phyloP scores from a whole-genome alignment of 768 basidiomycete species.

The Agaricus blazei region DNA sequence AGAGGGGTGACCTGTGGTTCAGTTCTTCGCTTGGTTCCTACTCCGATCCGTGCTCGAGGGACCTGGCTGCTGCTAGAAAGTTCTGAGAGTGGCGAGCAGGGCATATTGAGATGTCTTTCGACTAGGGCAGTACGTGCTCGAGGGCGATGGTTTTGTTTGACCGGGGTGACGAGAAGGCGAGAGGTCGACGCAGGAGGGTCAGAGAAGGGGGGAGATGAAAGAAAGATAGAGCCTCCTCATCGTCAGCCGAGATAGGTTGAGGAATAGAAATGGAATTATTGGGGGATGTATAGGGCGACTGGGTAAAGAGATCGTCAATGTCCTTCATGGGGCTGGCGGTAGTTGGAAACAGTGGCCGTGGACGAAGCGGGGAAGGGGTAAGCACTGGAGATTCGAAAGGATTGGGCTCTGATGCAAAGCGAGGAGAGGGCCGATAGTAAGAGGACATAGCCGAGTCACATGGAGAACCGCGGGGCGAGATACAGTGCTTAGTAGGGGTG shows the following conservation, averaged over 20 bases:
- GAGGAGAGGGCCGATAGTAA: conserved; percentile 31
- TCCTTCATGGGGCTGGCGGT: conserved; percentile 23
- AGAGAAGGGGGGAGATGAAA: conserved; percentile 39
- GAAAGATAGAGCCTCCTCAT: conserved; percentile 55
- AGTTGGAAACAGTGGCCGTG: conserved; percentile 34
- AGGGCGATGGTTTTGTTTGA: conserved; percentile 42
- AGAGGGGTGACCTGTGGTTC: conserved; percentile 51
- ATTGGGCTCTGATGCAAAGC: conserved; percentile 21
- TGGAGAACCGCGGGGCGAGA: conserved; percentile 21
- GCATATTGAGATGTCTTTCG: conserved; percentile 26
- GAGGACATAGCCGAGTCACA: conserved; percentile 28
- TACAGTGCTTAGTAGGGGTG: conserved; percentile 35
- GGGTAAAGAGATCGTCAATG: conserved; percentile 47
- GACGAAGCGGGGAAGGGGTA: conserved; percentile 58
- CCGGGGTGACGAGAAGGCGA: conserved; percentile 55
- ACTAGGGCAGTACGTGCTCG: conserved; percentile 39
- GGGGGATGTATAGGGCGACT: conserved; percentile 43
- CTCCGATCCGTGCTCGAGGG: conserved; percentile 27
- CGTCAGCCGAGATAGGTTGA: conserved; percentile 41
- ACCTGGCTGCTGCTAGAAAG: conserved; percentile 16
- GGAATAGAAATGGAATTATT: conserved; percentile 21
- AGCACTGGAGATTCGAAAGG: conserved; percentile 55
- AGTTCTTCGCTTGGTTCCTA: conserved; percentile 67
- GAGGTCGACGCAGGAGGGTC: conserved; percentile 40
- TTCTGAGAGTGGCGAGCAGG: conserved; percentile 13